Evolutionary conservation across 768 basidiomycete genomes (phyloP), one percentile per base, ranked within the genome.

Genomic region (Scleroderma bovista): DNA sequence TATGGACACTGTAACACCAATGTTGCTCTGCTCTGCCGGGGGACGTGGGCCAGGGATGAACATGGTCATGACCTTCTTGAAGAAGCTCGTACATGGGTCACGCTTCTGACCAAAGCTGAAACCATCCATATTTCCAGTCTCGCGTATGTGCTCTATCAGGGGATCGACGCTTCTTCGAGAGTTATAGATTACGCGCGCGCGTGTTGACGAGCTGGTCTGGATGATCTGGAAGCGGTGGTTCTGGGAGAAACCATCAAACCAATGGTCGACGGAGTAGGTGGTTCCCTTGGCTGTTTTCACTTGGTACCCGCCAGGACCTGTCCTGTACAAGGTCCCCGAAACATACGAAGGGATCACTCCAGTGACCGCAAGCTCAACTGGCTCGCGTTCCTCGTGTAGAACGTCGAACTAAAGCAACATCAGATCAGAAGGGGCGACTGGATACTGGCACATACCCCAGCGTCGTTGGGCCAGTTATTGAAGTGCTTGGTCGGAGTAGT

Each of bases 221-320:
- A 58, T 53, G 57, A 73, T 70, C 48, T 71, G 65, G 57, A 73
- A 73, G 44, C 68, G 66, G 51, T 73, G 71, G 55, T 66, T 66
- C 52, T 69, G 62, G 16, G 67, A 63, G 42, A 74, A 65, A 23
- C 72, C 72, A 45, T 73, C 72, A 47, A 73, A 73, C 72, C 71
- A 70, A 44, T 72, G 72, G 42, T 64, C 56, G 6, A 67, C 39
- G 15, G 69, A 60, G 19, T 61, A 53, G 3, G 59, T 63, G 6
- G 50, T 26, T 15, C 55, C 60, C 11, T 55, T 53, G 45, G 56
- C 39, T 0, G 57, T 17, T 29, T 60, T 49, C 31, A 68, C 62
- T 47, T 69, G 60, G 47, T 57, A n/a, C 3, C 59, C 62, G 3
- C 69, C 70, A 9, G 72, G 72, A 7, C 72, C 72, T 5, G 70